Percentiles rank a stretch among this genome's conserved stretches.
Evolutionary conservation across 352 stramenopile genomes (phyloP).

Genomic region (Hyaloperonospora arabidopsidis): DNA sequence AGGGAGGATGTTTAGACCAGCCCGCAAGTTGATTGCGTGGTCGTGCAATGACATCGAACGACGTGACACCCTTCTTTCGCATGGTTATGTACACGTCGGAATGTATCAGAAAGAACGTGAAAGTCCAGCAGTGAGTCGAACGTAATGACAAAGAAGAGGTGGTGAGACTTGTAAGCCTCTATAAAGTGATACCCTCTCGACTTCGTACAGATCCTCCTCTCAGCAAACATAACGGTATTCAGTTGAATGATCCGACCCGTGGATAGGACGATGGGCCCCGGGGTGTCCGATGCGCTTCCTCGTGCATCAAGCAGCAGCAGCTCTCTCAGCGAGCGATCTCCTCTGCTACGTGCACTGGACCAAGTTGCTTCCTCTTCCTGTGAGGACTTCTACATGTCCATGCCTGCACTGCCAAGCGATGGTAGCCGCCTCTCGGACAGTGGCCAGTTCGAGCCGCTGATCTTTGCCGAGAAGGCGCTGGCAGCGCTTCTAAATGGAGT

Average conservation of each 20-base stretch:
- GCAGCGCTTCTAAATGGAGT: conserved; percentile 65
- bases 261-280: conserved; percentile 30
- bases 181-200: too few species aligned
- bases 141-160: too few species aligned
- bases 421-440: conserved; percentile 23
- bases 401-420: conserved; percentile 30
- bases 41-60: too few species aligned
- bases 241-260: conserved; percentile 28
- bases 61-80: too few species aligned
- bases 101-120: too few species aligned
- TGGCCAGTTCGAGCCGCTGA: conserved; percentile 62
- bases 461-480: conserved; percentile 72
- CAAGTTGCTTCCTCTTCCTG: conserved; percentile 39
- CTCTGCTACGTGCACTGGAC: conserved; percentile 53
- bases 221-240: not conserved
- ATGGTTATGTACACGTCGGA: too few species aligned
- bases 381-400: conserved; percentile 70
- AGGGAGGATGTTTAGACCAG: too few species aligned
- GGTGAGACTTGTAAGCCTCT: too few species aligned
- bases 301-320: conserved; percentile 17
- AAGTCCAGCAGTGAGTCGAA: too few species aligned
- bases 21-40: too few species aligned
- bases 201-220: too few species aligned
- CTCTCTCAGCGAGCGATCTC: conserved; percentile 51
- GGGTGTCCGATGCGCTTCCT: conserved; percentile 20